Base-by-base conservation (phyloP, 2,329 filamentous ascomycete genomes). In the Lasiodiplodia sp. region DNA sequence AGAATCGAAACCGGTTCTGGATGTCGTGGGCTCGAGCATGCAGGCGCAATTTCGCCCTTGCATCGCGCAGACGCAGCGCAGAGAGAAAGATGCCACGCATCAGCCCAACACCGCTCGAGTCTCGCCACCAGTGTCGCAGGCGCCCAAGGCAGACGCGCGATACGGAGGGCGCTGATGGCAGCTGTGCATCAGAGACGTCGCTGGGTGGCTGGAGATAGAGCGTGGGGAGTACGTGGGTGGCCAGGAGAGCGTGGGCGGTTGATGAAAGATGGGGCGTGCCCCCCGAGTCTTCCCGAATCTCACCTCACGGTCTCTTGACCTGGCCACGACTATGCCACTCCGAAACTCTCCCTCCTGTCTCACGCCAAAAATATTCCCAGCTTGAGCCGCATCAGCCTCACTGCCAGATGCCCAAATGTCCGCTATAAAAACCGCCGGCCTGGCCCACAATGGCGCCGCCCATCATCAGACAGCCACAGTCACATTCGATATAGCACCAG, bases 31-130 rank as follows among this genome's bases (percentile, higher is more conserved):
- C 57, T 31, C 23, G 57, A 62, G 57, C 57, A 38, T 49, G 57
- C 57, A 62, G 25, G 21, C 47, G 60, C 47, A 53, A 64, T 64
- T n/a, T 64, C 60, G 60, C n/a, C 60, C 60, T 64, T 64, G 60
- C 60, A 37, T 64, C 2, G 31, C 40, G 40, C 31, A 10, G 53
- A 12, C 53, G 31, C 31, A 16, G 16, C 25, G 53, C 53, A 38
- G 53, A 31, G 53, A 31, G 31, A n/a, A 37, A 23, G 58, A 12
- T 64, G 60, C 44, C 60, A 64, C 60, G 60, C 60, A 64, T 38
- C 44, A 64, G 44, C n/a, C n/a, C 14, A 47, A 38, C 60, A 64
- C 60, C 60, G 60, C 60, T 7, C 23, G 14, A n/a, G 44, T 64
- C 60, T 64, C 60, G 47, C 60, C 60, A 64, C 38, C 31, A 0